Conservation (phyloP, 257 asterid species). For the Solanum gandarillasii region DNA sequence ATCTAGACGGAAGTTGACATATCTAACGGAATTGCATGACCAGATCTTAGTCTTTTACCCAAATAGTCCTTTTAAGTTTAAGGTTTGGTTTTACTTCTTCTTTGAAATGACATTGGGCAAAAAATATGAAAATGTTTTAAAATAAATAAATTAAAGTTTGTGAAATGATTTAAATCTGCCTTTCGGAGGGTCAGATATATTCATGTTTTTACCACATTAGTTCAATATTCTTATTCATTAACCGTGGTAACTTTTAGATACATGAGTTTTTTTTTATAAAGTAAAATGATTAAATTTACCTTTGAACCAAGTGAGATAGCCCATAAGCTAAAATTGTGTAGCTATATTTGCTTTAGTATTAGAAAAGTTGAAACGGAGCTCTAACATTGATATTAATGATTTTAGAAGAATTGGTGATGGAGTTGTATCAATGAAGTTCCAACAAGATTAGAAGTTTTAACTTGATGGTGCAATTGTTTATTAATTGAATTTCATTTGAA, state of each 20-base stretch:
- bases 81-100: not conserved
- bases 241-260: not conserved
- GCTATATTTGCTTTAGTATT: not conserved
- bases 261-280: not conserved
- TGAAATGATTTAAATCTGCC: not conserved
- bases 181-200: not conserved
- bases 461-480: not conserved
- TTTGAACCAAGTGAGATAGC: not conserved
- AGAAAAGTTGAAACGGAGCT: not conserved
- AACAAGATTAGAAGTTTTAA: not conserved
- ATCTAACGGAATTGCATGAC: not conserved
- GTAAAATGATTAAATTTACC: not conserved
- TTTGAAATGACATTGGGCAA: not conserved
- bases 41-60: not conserved
- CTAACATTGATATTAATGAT: not conserved
- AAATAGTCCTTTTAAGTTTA: not conserved
- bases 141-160: not conserved
- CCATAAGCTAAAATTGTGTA: not conserved
- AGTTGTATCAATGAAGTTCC: not conserved
- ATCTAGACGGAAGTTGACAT: not conserved
- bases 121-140: not conserved
- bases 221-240: not conserved
- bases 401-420: not conserved
- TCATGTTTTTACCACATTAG: not conserved
- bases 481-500: not conserved